phyloP scores from a whole-genome alignment of 208 protist genomes.

The Acanthamoeba castellanii region DNA sequence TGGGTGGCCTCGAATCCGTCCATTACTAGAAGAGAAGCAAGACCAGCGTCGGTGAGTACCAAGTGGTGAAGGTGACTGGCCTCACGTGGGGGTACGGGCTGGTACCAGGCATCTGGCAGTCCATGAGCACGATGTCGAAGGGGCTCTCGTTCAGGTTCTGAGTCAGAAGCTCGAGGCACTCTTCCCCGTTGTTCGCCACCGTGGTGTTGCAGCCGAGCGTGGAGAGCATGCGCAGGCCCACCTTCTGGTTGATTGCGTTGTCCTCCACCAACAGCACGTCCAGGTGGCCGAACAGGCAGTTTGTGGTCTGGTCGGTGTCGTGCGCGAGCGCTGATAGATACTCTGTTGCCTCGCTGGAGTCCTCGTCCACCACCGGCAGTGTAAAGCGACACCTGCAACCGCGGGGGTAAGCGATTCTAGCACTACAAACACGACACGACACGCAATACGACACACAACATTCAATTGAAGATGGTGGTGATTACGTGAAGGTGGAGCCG shows the following conservation, averaged over 20 bases:
- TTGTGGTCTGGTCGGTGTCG: background rate
- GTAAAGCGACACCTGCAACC: background rate
- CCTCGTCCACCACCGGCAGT: background rate
- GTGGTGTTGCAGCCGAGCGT: background rate
- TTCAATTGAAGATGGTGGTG: background rate
- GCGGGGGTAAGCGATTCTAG: too few species aligned
- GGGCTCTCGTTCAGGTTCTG: background rate
- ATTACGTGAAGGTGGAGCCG: slow-evolving; percentile 41
- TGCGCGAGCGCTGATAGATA: background rate
- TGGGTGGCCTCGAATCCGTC: slow-evolving; percentile 26
- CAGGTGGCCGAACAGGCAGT: background rate
- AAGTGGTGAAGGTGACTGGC: too few species aligned
- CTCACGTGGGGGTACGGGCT: too few species aligned
- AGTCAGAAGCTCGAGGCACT: background rate
- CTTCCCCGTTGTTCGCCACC: background rate
- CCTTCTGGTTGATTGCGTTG: slow-evolving; percentile 35
- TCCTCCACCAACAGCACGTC: slow-evolving; percentile 28
- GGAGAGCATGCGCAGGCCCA: slow-evolving; percentile 26
- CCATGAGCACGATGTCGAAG: slow-evolving; percentile 53
- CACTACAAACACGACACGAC: background rate
- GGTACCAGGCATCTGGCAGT: slow-evolving; percentile 43
- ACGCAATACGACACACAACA: background rate
- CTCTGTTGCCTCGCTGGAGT: background rate
- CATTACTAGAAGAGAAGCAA: background rate
- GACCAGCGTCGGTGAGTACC: background rate